phyloP scores from a whole-genome alignment of 129 eudicot genomes.

The carrot (Daucus carota) region DNA sequence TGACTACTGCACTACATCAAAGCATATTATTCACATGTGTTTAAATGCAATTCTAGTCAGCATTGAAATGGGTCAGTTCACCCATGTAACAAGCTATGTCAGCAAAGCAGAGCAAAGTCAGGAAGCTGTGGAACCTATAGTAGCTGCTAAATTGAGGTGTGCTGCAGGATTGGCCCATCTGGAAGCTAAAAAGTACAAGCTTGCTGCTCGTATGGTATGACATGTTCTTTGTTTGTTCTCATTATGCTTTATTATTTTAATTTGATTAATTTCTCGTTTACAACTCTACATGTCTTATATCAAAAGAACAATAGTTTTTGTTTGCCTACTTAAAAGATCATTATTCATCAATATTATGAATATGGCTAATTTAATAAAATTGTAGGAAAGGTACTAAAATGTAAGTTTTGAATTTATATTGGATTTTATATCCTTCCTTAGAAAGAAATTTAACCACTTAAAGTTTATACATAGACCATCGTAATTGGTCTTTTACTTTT shows the following conservation, averaged over 20 bases:
- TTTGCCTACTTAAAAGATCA: background rate
- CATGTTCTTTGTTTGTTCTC: background rate
- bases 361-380: background rate
- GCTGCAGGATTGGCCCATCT: slow-evolving; percentile 91
- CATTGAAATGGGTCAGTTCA: slow-evolving; percentile 97
- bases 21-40: slow-evolving; percentile 84
- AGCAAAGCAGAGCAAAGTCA: slow-evolving; percentile 81
- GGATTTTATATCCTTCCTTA: background rate
- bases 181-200: slow-evolving; percentile 89
- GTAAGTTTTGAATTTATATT: background rate
- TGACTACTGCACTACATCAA: slow-evolving; percentile 92
- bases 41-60: slow-evolving; percentile 92
- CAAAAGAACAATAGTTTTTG: background rate
- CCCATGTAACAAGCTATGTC: slow-evolving; percentile 89
- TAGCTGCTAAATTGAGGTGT: slow-evolving; percentile 62
- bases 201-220: slow-evolving; percentile 93
- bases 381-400: background rate
- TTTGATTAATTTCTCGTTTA: background rate
- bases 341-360: background rate
- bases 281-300: background rate
- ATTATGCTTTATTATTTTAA: background rate
- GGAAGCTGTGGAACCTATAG: slow-evolving; percentile 56
- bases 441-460: background rate
- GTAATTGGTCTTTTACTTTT: background rate
- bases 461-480: background rate